phyloP scores from a whole-genome alignment of 2,329 filamentous ascomycete species.

The Neopestalotiopsis rosae region DNA sequence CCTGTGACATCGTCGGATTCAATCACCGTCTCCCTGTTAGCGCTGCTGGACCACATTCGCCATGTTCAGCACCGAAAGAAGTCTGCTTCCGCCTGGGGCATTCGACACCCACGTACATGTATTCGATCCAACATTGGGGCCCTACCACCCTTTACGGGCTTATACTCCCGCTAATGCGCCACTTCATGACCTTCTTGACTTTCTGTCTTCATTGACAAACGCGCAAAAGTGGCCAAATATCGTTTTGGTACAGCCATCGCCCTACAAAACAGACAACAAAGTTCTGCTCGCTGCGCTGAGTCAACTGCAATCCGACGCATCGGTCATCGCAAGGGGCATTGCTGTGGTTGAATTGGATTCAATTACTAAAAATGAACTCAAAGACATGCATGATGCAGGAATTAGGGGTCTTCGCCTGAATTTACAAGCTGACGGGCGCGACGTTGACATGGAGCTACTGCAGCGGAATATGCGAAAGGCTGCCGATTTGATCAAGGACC shows the following conservation, averaged over 20 bases:
- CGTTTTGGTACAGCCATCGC: not conserved
- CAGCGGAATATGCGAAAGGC: not conserved
- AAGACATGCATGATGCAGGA: not conserved
- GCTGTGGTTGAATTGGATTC: not conserved
- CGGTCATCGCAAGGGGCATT: not conserved
- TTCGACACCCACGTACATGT: slow-evolving; percentile 24
- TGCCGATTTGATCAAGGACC: not conserved
- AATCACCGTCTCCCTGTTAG: not conserved
- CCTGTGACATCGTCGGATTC: no score
- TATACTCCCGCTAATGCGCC: slow-evolving; percentile 21
- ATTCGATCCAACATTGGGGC: slow-evolving; percentile 19
- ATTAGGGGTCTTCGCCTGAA: not conserved
- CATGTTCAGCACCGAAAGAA: not conserved
- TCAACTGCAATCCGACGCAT: not conserved
- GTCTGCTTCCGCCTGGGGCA: not conserved
- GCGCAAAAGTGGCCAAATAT: not conserved
- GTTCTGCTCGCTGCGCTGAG: not conserved
- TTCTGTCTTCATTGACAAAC: not conserved
- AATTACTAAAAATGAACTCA: not conserved
- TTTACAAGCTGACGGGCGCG: not conserved
- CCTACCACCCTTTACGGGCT: slow-evolving; percentile 13
- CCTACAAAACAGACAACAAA: not conserved
- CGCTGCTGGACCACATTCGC: not conserved
- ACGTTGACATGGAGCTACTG: not conserved
- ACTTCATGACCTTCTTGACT: not conserved